These are phyloP conservation scores for Pugionium dolabratum DNA, from an alignment of 345 rosid genomes.

Conservation along the genomic window DNA sequence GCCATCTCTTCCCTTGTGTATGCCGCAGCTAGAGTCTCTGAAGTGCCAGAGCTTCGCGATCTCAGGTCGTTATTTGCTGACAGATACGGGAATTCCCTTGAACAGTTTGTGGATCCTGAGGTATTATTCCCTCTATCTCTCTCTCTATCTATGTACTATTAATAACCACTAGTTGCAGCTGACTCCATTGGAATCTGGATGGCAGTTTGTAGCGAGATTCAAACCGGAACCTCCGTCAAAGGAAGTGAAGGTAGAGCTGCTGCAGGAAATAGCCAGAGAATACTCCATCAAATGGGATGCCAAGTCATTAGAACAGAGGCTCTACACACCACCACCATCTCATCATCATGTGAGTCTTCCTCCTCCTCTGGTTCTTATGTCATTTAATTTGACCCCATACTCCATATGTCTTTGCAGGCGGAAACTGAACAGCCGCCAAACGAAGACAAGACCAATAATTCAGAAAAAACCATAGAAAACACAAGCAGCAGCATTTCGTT, in stretches of 20 bases:
- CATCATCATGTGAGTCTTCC: conserved; percentile 41
- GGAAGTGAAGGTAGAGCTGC: conserved; percentile 64
- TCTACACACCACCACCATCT: conserved; percentile 43
- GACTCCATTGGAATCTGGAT: not conserved
- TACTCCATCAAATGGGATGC: conserved; percentile 66
- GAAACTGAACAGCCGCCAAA: conserved; percentile 17
- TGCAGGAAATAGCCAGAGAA: conserved; percentile 62
- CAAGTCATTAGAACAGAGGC: conserved; percentile 58
- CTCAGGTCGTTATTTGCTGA: conserved; percentile 60
- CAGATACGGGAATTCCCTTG: conserved; percentile 61
- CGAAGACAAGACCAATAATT: not conserved
- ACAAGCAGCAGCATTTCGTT: conserved; percentile 29
- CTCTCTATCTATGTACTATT: too few relatives aligned
- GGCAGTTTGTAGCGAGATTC: conserved; percentile 58
- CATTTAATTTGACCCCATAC: too few relatives aligned
- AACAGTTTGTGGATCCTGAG: conserved; percentile 57
- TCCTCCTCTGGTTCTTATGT: too few relatives aligned
- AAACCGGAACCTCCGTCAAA: conserved; percentile 50
- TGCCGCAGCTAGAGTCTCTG: conserved; percentile 90
- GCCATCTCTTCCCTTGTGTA: conserved; percentile 67
- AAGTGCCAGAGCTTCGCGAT: conserved; percentile 76
- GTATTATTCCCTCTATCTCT: conserved; percentile 30
- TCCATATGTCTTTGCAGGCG: too few relatives aligned
- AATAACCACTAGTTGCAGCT: not conserved
- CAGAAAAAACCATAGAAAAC: conserved; percentile 15